Percentiles rank a stretch among this genome's conserved stretches.
These are phyloP conservation scores for Epichloe glyceriae DNA, from an alignment of 2,329 filamentous ascomycete genomes.

Conservation along the genomic window DNA sequence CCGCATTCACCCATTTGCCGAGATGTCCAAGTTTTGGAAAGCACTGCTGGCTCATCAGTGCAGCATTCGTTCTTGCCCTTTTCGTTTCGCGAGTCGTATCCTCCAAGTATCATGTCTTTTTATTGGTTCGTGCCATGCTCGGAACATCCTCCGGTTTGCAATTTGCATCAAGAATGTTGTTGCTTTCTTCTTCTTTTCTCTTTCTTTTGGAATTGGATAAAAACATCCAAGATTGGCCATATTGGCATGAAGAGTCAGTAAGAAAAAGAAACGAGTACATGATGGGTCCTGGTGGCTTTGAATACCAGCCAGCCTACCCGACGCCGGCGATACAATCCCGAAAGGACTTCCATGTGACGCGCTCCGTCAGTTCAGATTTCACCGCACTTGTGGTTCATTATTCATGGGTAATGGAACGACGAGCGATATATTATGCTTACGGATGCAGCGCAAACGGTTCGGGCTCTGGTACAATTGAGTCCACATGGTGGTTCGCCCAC, in stretches of 20 bases:
- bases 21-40: background rate
- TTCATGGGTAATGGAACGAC: slow-evolving; percentile 2
- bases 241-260: background rate
- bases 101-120: background rate
- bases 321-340: background rate
- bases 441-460: background rate
- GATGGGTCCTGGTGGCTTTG: no score
- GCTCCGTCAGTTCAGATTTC: background rate
- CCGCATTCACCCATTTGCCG: background rate
- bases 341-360: background rate
- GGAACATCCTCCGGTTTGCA: background rate
- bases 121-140: background rate
- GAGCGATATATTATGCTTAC: background rate
- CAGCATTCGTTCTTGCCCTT: background rate
- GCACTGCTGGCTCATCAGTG: background rate
- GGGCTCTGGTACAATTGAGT: background rate
- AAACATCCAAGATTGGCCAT: background rate
- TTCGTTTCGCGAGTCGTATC: no score
- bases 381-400: background rate
- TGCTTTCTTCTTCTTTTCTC: background rate
- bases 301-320: no score
- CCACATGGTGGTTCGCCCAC: background rate
- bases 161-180: background rate
- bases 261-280: background rate
- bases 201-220: background rate